Conservation (phyloP, 2,329 filamentous ascomycete species). For the Diplodia seriata region DNA sequence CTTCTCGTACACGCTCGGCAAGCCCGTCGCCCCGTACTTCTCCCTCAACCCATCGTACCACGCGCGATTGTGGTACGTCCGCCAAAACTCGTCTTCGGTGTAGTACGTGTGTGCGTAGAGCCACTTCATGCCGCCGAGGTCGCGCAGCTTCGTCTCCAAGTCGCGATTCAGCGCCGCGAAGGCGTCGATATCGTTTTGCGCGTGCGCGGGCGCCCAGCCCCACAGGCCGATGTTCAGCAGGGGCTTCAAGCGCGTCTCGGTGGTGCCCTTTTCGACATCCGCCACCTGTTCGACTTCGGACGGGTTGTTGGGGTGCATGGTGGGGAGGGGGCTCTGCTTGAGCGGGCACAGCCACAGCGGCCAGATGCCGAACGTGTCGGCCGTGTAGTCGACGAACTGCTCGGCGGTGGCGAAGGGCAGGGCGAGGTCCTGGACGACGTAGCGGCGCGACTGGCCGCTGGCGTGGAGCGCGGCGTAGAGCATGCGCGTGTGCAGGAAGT, state of each 20-base stretch:
- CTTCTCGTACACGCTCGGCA: conserved; percentile 73
- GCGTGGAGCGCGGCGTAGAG: conserved; percentile 71
- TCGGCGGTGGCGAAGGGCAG: conserved; percentile 53
- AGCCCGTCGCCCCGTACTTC: conserved; percentile 64
- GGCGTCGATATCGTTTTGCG: conserved; percentile 36
- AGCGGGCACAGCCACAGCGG: conserved; percentile 59
- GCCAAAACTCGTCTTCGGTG: conserved; percentile 72
- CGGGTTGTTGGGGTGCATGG: conserved; percentile 27
- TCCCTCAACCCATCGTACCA: conserved; percentile 64
- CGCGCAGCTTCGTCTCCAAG: conserved; percentile 65
- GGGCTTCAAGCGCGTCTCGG: conserved; percentile 42
- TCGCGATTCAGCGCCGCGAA: conserved; percentile 64
- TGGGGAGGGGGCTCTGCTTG: conserved; percentile 35
- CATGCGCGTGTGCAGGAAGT: conserved; percentile 67
- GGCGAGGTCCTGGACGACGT: conserved; percentile 70
- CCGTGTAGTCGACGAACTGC: conserved; percentile 54
- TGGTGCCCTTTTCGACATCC: conserved; percentile 34
- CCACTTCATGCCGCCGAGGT: conserved; percentile 71
- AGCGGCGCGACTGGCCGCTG: conserved; percentile 64
- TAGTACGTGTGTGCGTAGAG: conserved; percentile 75
- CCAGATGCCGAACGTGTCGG: conserved; percentile 51
- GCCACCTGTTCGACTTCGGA: not conserved
- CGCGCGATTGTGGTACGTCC: conserved; percentile 61
- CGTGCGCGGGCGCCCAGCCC: conserved; percentile 58
- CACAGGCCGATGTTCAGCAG: conserved; percentile 71